Evolutionary conservation across 2,329 filamentous ascomycete species (phyloP).

Genomic region (Capronia coronata): DNA sequence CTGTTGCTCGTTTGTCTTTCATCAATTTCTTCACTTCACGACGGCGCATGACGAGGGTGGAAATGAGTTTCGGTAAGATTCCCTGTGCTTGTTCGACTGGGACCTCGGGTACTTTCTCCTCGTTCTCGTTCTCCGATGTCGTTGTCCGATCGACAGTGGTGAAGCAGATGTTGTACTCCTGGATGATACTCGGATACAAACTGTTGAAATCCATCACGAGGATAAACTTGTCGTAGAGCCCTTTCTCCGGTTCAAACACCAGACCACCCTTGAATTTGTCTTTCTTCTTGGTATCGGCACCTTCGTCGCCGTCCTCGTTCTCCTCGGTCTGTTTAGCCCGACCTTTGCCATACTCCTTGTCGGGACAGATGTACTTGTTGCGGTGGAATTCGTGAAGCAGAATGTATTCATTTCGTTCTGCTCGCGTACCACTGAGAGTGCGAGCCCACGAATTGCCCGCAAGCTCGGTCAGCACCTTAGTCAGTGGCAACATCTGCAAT

Average conservation of each 20-base stretch:
- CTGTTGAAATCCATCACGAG: slow-evolving; percentile 99
- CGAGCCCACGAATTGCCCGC: slow-evolving; percentile 98
- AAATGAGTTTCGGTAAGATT: slow-evolving; percentile 82
- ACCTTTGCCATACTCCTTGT: slow-evolving; percentile 78
- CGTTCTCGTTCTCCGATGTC: slow-evolving; percentile 61
- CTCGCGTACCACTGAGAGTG: slow-evolving; percentile 88
- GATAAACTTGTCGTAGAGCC: slow-evolving; percentile 95
- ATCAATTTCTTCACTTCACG: slow-evolving; percentile 92
- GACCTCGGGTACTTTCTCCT: slow-evolving; percentile 83
- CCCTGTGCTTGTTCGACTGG: slow-evolving; percentile 65
- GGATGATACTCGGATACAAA: slow-evolving; percentile 95
- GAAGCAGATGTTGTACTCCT: slow-evolving; percentile 99
- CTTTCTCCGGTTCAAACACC: slow-evolving; percentile 95
- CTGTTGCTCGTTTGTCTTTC: slow-evolving; percentile 83
- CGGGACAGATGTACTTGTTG: slow-evolving; percentile 96
- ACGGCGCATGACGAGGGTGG: slow-evolving; percentile 80
- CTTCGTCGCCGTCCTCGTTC: slow-evolving; percentile 58
- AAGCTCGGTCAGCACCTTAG: slow-evolving; percentile 91
- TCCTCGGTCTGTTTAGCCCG: slow-evolving; percentile 69
- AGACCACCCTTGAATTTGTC: slow-evolving; percentile 99
- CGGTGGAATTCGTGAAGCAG: slow-evolving; percentile 90
- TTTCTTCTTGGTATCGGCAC: slow-evolving; percentile 79
- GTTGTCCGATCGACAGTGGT: slow-evolving; percentile 81
- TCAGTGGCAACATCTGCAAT: slow-evolving; percentile 85
- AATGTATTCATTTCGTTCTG: slow-evolving; percentile 99